Base-by-base conservation (phyloP, 352 stramenopile species). In the Phytophthora sp. region DNA sequence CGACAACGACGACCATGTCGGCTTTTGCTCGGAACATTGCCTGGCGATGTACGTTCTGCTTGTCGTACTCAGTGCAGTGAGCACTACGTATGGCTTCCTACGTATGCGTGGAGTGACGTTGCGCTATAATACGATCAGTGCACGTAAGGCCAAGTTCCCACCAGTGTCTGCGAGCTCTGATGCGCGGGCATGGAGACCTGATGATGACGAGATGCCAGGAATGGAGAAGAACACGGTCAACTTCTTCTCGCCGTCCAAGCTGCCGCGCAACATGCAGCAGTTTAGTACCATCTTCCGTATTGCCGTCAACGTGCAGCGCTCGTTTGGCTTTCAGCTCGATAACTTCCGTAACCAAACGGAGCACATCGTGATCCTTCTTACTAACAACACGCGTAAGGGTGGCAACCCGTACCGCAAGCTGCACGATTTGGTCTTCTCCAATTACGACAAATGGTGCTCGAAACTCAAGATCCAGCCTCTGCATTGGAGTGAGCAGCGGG, bases 261-360 rank as follows among this genome's bases (percentile, higher is more conserved):
- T 94, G 23, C 86, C 88, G 13, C 64, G 71, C 31, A 86, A 95
- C 49, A 95, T 96, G 86, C 85, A 93, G 62, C 88, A 91, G 53
- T 96, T 91, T 46, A 85, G 77, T 7, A 74, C 83, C 33, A 93
- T 96, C 35, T 93, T 94, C 62, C 81, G 79, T 23, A 88, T 93
- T 24, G 88, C 88, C 20, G 82, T 89, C 57, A 93, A 93, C 31
- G 88, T 96, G n/a, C 85, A 93, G 54, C 85, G 84, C 15, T 89
- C 82, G 36, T 96, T 90, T 58, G 88, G 88, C 0, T 96, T 96
- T 57, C 88, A 96, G 49, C 54, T 80, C n/a, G 80, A 86, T 57
- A 96, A 87, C 63, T 94, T 97, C 53, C 86, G 89, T 18, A 99
- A 99, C 71, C 97, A 99, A 73, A 97, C 96, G 0, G 97, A 99